Base-by-base conservation (phyloP, 805 yeast genomes). In the Yarrowia sp. region DNA sequence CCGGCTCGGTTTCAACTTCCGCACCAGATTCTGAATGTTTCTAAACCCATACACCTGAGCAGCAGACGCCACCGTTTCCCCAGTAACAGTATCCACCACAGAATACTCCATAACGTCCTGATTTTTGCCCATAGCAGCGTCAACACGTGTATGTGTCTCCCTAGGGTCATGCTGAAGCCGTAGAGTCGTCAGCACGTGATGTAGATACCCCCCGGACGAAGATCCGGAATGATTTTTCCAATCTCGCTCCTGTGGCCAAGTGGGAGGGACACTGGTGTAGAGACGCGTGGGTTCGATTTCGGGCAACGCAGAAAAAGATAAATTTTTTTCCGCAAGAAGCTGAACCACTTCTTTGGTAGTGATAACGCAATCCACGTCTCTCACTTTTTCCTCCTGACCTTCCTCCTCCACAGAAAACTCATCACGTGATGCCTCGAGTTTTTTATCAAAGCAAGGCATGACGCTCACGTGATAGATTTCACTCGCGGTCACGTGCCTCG, bases 381-480 rank as follows among this genome's bases (percentile, higher is more conserved):
- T 74, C n/a, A 51, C 11, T 2, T 51, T 51, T 15, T 51, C 58
- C 22, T 51, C 58, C 8, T 22, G 58, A 1, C 58, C 58, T 2
- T 1, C 67, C 71, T 17, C 76, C 79, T 58, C 64, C 5, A 58
- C 51, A 11, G 50, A 43, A 62, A 80, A 77, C 68, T 90, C 97
- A 0, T 89, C 87, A 67, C 98, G 81, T 3, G 96, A 92, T 32
- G 97, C 95, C 77, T 95, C 99, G 45, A 92, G 81, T 75, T 95
- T 95, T 77, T 95, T 95, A 75, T 95, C 99, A 74, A 95, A 95
- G 71, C 98, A 93, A 1, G 99, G 98, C 98, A 93, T 93, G 18
- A 95, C 79, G 8, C 95, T 83, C 64, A 95, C 76, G 74, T 93
- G 98, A 72, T 90, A 95, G 0, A 92, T 76, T 1, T 82, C 71